Evolutionary conservation across 2,329 filamentous ascomycete species (phyloP).

Genomic region (Fusarium tricinctum): DNA sequence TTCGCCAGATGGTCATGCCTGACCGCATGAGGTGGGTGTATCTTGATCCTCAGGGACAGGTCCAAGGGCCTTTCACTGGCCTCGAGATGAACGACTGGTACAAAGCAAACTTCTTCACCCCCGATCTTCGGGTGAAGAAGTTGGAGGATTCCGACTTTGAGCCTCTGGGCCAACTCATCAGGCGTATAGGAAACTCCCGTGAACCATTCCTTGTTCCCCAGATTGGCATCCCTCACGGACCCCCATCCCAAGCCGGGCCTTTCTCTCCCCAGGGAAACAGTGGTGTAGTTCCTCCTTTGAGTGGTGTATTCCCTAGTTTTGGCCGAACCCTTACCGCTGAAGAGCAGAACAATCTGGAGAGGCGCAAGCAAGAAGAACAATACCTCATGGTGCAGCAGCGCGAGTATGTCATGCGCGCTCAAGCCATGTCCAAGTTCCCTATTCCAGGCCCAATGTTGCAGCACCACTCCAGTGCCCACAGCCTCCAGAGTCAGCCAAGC

Average conservation of each 20-base stretch:
- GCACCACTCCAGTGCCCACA: conserved; percentile 95
- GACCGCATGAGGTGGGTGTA: conserved; percentile 99
- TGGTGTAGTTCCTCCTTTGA: conserved; percentile 86
- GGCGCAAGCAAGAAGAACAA: conserved; percentile 97
- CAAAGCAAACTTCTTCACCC: conserved; percentile 97
- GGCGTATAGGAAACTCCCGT: conserved; percentile 95
- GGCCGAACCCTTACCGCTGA: conserved; percentile 96
- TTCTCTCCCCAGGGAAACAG: conserved; percentile 66
- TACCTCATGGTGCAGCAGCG: conserved; percentile 97
- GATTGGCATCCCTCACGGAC: conserved; percentile 93
- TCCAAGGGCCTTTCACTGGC: conserved; percentile 95
- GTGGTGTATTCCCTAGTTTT: conserved; percentile 94
- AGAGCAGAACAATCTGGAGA: conserved; percentile 96
- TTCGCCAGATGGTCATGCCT: conserved; percentile 98
- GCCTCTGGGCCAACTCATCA: conserved; percentile 91
- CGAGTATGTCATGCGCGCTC: conserved; percentile 90
- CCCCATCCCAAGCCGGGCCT: conserved; percentile 67
- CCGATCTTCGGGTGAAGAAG: conserved; percentile 94
- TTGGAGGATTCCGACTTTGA: conserved; percentile 95
- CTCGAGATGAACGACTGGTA: conserved; percentile 99
- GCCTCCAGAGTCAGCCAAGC: conserved; percentile 95
- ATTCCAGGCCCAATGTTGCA: conserved; percentile 73
- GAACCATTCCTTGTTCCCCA: conserved; percentile 98
- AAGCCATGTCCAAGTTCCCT: conserved; percentile 80
- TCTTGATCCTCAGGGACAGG: conserved; percentile 90